These are phyloP conservation scores for Acorus calamus DNA, from an alignment of 106 monocot genomes.

Conservation along the genomic window DNA sequence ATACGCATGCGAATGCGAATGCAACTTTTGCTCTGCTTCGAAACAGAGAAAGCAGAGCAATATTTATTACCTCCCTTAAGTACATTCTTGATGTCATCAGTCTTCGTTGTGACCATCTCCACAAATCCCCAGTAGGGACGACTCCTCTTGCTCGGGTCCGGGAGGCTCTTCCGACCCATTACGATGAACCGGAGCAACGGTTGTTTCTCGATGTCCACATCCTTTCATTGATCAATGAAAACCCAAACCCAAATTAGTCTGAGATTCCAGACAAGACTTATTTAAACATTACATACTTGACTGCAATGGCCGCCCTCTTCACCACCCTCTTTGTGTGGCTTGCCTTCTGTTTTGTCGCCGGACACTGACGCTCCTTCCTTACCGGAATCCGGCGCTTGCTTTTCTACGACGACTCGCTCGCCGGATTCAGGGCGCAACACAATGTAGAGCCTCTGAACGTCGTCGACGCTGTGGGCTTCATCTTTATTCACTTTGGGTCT, in stretches of 20 bases:
- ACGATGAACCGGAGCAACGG: slow-evolving; percentile 48
- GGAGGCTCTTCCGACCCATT: slow-evolving; percentile 78
- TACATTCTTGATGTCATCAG: slow-evolving; percentile 47
- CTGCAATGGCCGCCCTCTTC: slow-evolving; percentile 50
- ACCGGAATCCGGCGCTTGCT: slow-evolving; percentile 48
- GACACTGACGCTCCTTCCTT: slow-evolving; percentile 20
- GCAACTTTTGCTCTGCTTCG: too few species aligned
- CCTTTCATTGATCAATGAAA: slow-evolving; percentile 8
- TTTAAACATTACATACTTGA: slow-evolving; percentile 17
- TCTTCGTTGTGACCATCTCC: slow-evolving; percentile 54
- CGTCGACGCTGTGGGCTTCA: slow-evolving; percentile 44
- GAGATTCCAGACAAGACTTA: too few species aligned
- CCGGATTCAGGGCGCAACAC: slow-evolving; percentile 53
- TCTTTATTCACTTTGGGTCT: slow-evolving; percentile 60
- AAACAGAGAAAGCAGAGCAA: too few species aligned
- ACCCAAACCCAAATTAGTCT: too few species aligned
- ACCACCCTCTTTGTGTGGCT: neutral
- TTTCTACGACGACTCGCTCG: slow-evolving; percentile 30
- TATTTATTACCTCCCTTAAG: slow-evolving; percentile 38
- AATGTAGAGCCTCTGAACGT: slow-evolving; percentile 62
- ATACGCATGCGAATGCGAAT: too few species aligned
- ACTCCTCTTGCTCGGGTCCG: slow-evolving; percentile 41
- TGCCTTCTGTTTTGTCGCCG: too few species aligned
- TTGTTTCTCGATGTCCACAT: slow-evolving; percentile 55
- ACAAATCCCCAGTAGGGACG: slow-evolving; percentile 63